Evolutionary conservation across 2,329 filamentous ascomycete species (phyloP).

Genomic region (Alternaria hordeiaustralica): DNA sequence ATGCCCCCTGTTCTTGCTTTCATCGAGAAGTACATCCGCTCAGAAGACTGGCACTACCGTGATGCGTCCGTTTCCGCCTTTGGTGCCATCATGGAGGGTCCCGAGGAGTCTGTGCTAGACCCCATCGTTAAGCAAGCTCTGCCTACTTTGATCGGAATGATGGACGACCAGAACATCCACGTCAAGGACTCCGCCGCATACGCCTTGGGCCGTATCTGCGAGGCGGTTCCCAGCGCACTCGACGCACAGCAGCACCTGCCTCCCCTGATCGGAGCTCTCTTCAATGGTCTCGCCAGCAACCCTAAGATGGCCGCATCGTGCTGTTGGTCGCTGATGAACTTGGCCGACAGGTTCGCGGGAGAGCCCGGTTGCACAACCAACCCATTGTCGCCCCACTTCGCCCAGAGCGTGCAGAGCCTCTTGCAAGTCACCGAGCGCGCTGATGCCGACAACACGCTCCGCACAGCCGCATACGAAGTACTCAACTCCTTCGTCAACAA

Average conservation of each 20-base stretch:
- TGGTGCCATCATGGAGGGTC: slow-evolving; percentile 98
- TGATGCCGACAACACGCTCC: slow-evolving; percentile 85
- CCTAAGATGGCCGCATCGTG: slow-evolving; percentile 98
- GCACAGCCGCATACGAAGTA: slow-evolving; percentile 96
- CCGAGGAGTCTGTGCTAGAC: slow-evolving; percentile 88
- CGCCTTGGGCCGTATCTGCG: slow-evolving; percentile 92
- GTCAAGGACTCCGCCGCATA: slow-evolving; percentile 97
- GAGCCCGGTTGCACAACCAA: slow-evolving; percentile 81
- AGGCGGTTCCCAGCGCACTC: slow-evolving; percentile 89
- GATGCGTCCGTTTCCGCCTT: slow-evolving; percentile 98
- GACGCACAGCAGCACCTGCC: slow-evolving; percentile 84
- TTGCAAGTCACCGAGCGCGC: slow-evolving; percentile 82
- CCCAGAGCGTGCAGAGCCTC: slow-evolving; percentile 85
- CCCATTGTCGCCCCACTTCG: slow-evolving; percentile 88
- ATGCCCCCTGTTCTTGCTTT: slow-evolving; percentile 88
- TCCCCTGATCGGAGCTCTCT: slow-evolving; percentile 84
- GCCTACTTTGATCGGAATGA: slow-evolving; percentile 89
- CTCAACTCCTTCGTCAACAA: slow-evolving; percentile 94
- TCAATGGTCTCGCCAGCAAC: slow-evolving; percentile 86
- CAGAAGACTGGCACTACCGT: slow-evolving; percentile 91
- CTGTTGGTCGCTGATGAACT: slow-evolving; percentile 99
- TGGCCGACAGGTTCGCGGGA: slow-evolving; percentile 93
- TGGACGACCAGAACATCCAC: slow-evolving; percentile 84
- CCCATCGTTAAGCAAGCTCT: slow-evolving; percentile 96
- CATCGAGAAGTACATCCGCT: slow-evolving; percentile 87